phyloP scores from a whole-genome alignment of 169 alveolate species.

The Plasmodium gallinaceum region DNA sequence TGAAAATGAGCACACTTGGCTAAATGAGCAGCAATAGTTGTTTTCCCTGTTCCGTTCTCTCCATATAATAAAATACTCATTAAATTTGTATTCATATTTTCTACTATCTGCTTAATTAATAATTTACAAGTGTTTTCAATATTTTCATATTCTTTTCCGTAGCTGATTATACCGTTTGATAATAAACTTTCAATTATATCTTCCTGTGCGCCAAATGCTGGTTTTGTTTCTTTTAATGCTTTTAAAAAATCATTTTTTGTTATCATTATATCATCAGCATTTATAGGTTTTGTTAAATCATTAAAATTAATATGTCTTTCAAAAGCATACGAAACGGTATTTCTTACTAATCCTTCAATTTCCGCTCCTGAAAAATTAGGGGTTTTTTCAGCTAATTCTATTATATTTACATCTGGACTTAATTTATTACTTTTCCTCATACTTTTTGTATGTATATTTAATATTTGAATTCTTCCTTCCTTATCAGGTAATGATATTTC shows the following conservation, averaged over 20 bases:
- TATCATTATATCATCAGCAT: slow-evolving; percentile 87
- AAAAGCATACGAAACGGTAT: slow-evolving; percentile 96
- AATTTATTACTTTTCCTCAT: slow-evolving; percentile 86
- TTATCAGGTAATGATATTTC: slow-evolving; percentile 99
- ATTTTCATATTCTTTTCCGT: slow-evolving; percentile 91
- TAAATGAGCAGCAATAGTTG: slow-evolving; percentile 97
- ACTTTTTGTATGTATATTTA: slow-evolving; percentile 97
- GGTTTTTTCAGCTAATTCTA: slow-evolving; percentile 93
- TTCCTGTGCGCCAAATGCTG: slow-evolving; percentile 96
- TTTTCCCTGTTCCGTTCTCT: slow-evolving; percentile 96
- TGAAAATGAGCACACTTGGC: slow-evolving; percentile 96
- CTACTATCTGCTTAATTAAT: slow-evolving; percentile 85
- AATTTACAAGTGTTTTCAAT: slow-evolving; percentile 86
- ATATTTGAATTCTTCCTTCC: slow-evolving; percentile 96
- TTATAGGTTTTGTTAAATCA: slow-evolving; percentile 87
- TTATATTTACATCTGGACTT: slow-evolving; percentile 93
- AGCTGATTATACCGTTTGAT: slow-evolving; percentile 93
- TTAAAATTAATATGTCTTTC: slow-evolving; percentile 91
- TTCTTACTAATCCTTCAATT: slow-evolving; percentile 95
- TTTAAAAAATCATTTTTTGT: slow-evolving; percentile 92
- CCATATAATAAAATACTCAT: slow-evolving; percentile 96
- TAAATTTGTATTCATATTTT: slow-evolving; percentile 91
- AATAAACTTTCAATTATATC: slow-evolving; percentile 82
- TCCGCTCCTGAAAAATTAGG: slow-evolving; percentile 99
- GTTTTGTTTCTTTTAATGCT: slow-evolving; percentile 97